Evolutionary conservation across 805 yeast genomes (phyloP).

Genomic region (Yarrowia divulgata): DNA sequence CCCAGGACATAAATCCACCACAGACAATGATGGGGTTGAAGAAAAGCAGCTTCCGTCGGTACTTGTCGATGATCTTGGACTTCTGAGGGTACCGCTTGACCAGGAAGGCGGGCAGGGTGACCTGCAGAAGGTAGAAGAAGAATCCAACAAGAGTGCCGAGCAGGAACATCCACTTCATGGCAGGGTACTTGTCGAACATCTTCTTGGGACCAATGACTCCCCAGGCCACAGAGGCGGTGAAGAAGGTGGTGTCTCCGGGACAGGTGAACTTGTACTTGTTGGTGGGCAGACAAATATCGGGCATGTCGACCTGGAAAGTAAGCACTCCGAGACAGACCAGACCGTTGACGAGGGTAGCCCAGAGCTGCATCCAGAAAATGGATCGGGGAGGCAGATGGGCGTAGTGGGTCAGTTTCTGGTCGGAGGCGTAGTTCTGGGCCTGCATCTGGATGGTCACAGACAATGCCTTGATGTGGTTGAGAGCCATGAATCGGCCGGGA

Average conservation of each 20-base stretch:
- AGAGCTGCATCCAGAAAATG: slow-evolving; percentile 57
- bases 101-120: slow-evolving; percentile 42
- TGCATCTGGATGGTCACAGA: slow-evolving; percentile 59
- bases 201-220: slow-evolving; percentile 60
- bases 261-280: slow-evolving; percentile 49
- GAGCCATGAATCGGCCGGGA: slow-evolving; percentile 65
- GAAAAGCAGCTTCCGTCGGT: slow-evolving; percentile 31
- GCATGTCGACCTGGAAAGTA: slow-evolving; percentile 49
- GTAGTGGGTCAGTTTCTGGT: slow-evolving; percentile 68
- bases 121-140: slow-evolving; percentile 21
- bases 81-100: slow-evolving; percentile 13
- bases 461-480: slow-evolving; percentile 59
- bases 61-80: slow-evolving; percentile 12
- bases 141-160: slow-evolving; percentile 46
- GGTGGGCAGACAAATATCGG: slow-evolving; percentile 47
- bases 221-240: slow-evolving; percentile 57
- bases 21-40: slow-evolving; percentile 34
- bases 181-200: slow-evolving; percentile 52
- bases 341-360: slow-evolving; percentile 54
- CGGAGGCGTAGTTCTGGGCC: slow-evolving; percentile 64
- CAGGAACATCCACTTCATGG: slow-evolving; percentile 43
- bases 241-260: slow-evolving; percentile 55
- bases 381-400: slow-evolving; percentile 66
- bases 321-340: slow-evolving; percentile 49
- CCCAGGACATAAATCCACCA: slow-evolving; percentile 27